These are phyloP conservation scores for Globisporangium splendens DNA, from an alignment of 352 stramenopile genomes.

Conservation along the genomic window DNA sequence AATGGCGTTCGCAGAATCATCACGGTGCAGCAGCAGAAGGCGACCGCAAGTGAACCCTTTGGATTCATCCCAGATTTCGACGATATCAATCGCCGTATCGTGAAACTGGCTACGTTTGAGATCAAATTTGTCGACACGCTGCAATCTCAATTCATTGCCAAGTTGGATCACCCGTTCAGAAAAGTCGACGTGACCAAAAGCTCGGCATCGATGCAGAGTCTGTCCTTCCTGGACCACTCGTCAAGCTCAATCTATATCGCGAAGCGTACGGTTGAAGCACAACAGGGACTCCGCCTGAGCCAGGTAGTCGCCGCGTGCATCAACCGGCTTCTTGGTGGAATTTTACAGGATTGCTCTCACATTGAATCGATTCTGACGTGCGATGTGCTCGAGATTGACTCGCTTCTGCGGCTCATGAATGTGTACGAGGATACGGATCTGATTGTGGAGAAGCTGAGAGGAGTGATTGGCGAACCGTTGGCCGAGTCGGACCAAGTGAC, in stretches of 20 bases:
- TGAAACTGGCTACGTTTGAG: slow-evolving; percentile 38
- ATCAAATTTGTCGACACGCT: slow-evolving; percentile 50
- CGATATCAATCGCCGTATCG: slow-evolving; percentile 53
- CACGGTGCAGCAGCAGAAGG: slow-evolving; percentile 63
- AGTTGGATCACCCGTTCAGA: slow-evolving; percentile 41
- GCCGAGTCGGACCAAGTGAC: slow-evolving; percentile 36
- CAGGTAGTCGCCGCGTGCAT: slow-evolving; percentile 65
- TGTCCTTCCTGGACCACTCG: slow-evolving; percentile 57
- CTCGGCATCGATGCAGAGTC: slow-evolving; percentile 32
- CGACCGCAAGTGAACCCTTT: slow-evolving; percentile 34
- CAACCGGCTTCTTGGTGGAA: slow-evolving; percentile 60
- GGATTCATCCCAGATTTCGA: slow-evolving; percentile 55
- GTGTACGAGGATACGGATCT: slow-evolving; percentile 59
- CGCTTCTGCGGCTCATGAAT: slow-evolving; percentile 51
- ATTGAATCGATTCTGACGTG: slow-evolving; percentile 67
- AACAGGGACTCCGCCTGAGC: slow-evolving; percentile 34
- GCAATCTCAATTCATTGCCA: slow-evolving; percentile 60
- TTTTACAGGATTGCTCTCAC: slow-evolving; percentile 57
- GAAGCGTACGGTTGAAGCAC: slow-evolving; percentile 28
- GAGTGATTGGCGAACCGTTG: slow-evolving; percentile 48
- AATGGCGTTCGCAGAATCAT: slow-evolving; percentile 64
- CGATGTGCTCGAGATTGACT: slow-evolving; percentile 41
- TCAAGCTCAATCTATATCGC: slow-evolving; percentile 50
- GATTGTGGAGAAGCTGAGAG: slow-evolving; percentile 68
- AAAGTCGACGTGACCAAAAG: slow-evolving; percentile 63